Conservation (phyloP, 441 rosid genomes). For the Adansonia gregorii region DNA sequence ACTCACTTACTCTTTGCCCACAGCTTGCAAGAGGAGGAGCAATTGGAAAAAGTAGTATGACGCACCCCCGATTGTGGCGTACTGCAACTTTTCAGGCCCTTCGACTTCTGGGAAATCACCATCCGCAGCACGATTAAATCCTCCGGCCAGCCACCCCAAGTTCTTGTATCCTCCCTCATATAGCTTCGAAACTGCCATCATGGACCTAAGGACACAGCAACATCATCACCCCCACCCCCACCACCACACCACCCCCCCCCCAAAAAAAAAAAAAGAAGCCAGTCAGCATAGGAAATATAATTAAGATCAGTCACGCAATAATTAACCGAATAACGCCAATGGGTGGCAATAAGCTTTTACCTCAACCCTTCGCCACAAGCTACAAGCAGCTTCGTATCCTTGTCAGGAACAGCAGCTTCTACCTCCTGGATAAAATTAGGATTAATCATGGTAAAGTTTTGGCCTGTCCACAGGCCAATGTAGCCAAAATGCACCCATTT, state of each 20-base stretch:
- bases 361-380: slow-evolving; percentile 95
- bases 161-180: slow-evolving; percentile 35
- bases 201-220: slow-evolving; percentile 47
- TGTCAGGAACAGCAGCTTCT: slow-evolving; percentile 58
- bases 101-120: slow-evolving; percentile 66
- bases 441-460: slow-evolving; percentile 70
- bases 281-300: neutral
- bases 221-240: neutral
- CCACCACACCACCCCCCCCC: too few species aligned
- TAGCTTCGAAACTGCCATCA: slow-evolving; percentile 67
- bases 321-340: neutral
- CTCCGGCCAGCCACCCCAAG: slow-evolving; percentile 70
- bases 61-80: slow-evolving; percentile 83
- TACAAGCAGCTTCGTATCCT: slow-evolving; percentile 65
- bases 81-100: slow-evolving; percentile 75
- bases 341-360: slow-evolving; percentile 35
- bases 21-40: slow-evolving; percentile 56
- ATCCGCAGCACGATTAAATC: slow-evolving; percentile 58
- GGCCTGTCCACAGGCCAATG: slow-evolving; percentile 95
- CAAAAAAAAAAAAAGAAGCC: neutral
- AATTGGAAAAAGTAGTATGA: slow-evolving; percentile 71
- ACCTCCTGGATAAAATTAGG: slow-evolving; percentile 61
- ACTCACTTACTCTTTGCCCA: slow-evolving; percentile 38
- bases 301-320: neutral
- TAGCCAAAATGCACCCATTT: slow-evolving; percentile 96